Evolutionary conservation across 805 yeast species (phyloP), one percentile per base, ranked within the genome.

Genomic region (Candida nanaspora): DNA sequence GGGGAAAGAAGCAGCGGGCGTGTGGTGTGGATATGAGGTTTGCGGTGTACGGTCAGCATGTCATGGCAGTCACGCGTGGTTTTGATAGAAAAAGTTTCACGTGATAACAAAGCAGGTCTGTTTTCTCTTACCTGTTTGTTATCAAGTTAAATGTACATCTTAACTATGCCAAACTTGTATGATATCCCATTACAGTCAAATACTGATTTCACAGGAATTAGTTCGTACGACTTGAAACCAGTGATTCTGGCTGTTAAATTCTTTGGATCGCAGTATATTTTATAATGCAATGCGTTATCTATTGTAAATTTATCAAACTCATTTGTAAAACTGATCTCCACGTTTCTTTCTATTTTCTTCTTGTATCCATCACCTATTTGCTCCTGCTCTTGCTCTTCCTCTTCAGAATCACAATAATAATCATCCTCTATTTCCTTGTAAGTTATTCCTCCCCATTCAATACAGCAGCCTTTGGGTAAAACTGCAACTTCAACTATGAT

Each of bases 401-500:
- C 62, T 7, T 62, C 70, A 2, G 66, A 70, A 29, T 63, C 72
- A 33, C 67, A 69, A 33, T 69, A 68, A 32, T 68, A 68, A 4
- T 65, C 72, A 39, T 68, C 65, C 50, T 43, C 46, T 3, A 51
- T 46, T 22, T 63, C 62, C 41, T 71, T 69, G 45, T 68, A 76
- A 5, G 77, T 59, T 3, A 74, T 45, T 1, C 91, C 94, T 29
- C 81, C 76, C 91, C 94, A 84, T 62, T 86, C 95, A 27, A 82
- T 72, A 18, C 57, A 55, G 0, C 89, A 87, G 31, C 66, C 64
- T 39, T 71, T 73, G 6, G 95, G 95, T 38, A 86, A 62, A 27
- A 61, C 69, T 0, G 65, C 57, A 1, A 83, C 82, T 48, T 71
- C 66, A 0, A 76, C 82, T 11, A 82, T 65, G 11, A 79, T 54